Evolutionary conservation across 768 basidiomycete genomes (phyloP).

Genomic region (Lyophyllum decastes): DNA sequence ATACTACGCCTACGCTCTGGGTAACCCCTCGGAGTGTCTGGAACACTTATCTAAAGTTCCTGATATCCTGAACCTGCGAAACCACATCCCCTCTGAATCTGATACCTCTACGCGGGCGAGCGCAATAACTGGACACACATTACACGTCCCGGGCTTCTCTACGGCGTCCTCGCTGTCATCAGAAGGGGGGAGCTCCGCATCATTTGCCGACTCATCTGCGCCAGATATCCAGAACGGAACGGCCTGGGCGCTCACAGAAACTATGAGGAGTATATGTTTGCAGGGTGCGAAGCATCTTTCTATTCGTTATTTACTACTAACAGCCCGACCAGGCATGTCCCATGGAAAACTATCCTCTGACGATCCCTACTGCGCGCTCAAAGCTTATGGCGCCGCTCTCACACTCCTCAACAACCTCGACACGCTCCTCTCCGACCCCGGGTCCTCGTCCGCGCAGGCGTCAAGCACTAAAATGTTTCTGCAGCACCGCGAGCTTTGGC

Average conservation of each 20-base stretch:
- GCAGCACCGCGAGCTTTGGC: constrained; percentile 80
- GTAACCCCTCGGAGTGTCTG: constrained; percentile 65
- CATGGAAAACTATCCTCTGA: constrained; percentile 59
- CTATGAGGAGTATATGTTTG: constrained; percentile 74
- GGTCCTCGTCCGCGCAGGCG: constrained; percentile 38
- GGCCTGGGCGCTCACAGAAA: constrained; percentile 73
- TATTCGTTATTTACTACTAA: neutral
- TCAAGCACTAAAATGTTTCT: constrained; percentile 44
- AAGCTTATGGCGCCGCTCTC: constrained; percentile 54
- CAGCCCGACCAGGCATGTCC: constrained; percentile 62
- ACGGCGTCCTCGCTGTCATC: constrained; percentile 46
- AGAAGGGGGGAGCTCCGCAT: constrained; percentile 49
- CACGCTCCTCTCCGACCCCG: constrained; percentile 19
- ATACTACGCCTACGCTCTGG: constrained; percentile 80
- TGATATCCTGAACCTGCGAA: constrained; percentile 53
- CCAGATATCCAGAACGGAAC: constrained; percentile 68
- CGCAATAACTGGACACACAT: constrained; percentile 18
- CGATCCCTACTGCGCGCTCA: constrained; percentile 52
- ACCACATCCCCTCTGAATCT: constrained; percentile 45
- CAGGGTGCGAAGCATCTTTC: constrained; percentile 52
- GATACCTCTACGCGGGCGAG: constrained; percentile 43
- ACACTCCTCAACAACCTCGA: constrained; percentile 48
- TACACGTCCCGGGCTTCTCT: constrained; percentile 36
- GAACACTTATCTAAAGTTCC: constrained; percentile 55
- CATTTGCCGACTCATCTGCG: constrained; percentile 38